Evolutionary conservation across 2,329 filamentous ascomycete species (phyloP), one percentile per base, ranked within the genome.

Genomic region (Fusarium udum): DNA sequence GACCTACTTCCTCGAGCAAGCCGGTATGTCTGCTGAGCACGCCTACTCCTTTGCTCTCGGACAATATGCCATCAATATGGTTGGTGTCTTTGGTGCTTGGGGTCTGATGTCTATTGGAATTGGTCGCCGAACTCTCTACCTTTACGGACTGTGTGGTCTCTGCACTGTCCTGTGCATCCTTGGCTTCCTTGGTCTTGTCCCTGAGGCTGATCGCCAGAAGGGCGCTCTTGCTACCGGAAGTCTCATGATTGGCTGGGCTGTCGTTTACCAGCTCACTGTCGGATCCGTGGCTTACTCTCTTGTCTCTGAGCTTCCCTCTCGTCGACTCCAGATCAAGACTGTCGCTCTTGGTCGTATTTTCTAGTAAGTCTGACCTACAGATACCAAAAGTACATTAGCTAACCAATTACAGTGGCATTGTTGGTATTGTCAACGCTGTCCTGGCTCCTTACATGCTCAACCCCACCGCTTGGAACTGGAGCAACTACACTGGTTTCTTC

Each of bases 371-470:
- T 13, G 3, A 11, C 10, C 3, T 4, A 24, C 7, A 8, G 7
- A 5, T 66, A n/a, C 71, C 51, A n/a, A 5, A 22, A 12, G 14
- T 2, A 16, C 4, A 7, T 1, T 1, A 7, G 6, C 46, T 69
- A 65, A 69, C 59, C 26, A 7, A 7, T 26, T 6, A 6, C 28
- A 90, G 88, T 86, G 95, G 95, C 77, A 85, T 97, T 58, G 92
- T 95, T 45, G 92, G 89, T 71, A 97, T 98, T 73, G 83, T 97
- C 76, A 93, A 91, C 79, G 91, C 90, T 56, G 92, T 97, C 6
- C 82, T 97, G 40, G 95, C 94, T 0, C 95, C 95, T 0, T 97
- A 97, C 83, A 97, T 97, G 95, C 87, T 97, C 32, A 97, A 97
- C 83, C 94, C 95, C 0, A 87, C 86, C 1, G 92, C 90, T 0